These are phyloP conservation scores for Truncatella angustata DNA, from an alignment of 2,329 filamentous ascomycete genomes.

Conservation along the genomic window DNA sequence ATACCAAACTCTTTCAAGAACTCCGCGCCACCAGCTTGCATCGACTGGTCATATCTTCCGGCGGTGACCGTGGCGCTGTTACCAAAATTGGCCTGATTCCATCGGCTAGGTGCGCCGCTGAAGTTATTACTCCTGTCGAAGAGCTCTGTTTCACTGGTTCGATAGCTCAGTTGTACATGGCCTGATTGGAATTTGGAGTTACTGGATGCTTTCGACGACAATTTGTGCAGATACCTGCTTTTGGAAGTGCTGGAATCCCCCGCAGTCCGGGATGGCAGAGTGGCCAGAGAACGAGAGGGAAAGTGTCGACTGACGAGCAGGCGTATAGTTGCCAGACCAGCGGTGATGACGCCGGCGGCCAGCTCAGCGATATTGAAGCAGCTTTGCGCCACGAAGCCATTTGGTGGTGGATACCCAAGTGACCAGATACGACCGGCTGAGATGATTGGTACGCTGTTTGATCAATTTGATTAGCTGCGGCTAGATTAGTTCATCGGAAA, in stretches of 20 bases:
- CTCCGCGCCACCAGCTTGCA: neutral
- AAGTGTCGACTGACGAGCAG: conserved; percentile 5
- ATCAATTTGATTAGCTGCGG: neutral
- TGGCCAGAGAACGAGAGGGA: neutral
- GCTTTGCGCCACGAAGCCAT: neutral
- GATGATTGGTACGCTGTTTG: neutral
- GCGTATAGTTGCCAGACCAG: neutral
- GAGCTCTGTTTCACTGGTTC: neutral
- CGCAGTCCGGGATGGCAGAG: neutral
- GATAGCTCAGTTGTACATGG: neutral
- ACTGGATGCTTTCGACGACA: too few species aligned
- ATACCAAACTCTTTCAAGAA: conserved; percentile 7
- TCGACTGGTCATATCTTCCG: neutral
- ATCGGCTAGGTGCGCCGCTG: neutral
- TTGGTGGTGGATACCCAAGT: neutral
- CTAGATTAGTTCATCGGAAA: neutral
- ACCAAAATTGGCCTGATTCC: neutral
- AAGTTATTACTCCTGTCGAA: neutral
- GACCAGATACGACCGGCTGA: conserved; percentile 5
- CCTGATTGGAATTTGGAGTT: neutral
- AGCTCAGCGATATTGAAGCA: conserved; percentile 3
- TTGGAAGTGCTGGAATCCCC: too few species aligned
- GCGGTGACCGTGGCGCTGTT: conserved; percentile 1
- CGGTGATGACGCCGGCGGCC: neutral
- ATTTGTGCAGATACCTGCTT: too few species aligned